Conservation (phyloP, 2,329 filamentous ascomycete genomes). For the Parastagonospora avenae region DNA sequence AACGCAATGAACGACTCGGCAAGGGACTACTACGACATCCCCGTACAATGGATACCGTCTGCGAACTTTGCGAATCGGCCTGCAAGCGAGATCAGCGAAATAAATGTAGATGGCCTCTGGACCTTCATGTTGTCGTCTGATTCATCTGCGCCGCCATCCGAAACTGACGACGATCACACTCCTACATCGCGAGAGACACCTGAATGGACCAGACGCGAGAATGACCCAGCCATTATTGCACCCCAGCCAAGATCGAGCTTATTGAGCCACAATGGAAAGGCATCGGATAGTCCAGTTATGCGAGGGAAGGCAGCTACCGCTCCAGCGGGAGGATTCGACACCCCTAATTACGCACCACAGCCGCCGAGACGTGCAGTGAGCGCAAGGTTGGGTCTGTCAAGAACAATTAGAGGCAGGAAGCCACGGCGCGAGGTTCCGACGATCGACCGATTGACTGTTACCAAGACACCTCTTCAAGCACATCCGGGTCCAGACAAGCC, state of each 20-base stretch:
- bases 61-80: conserved; percentile 31
- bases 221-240: conserved; percentile 3
- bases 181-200: conserved; percentile 2
- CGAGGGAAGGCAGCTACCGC: conserved; percentile 26
- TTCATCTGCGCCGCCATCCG: conserved; percentile 9
- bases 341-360: conserved; percentile 14
- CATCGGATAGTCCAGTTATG: conserved; percentile 13
- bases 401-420: conserved; percentile 3
- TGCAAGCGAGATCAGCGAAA: conserved; percentile 29
- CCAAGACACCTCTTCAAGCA: neutral
- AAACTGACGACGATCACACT: conserved; percentile 18
- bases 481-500: neutral
- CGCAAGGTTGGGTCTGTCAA: conserved; percentile 16
- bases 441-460: conserved; percentile 1
- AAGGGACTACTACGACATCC: conserved; percentile 29
- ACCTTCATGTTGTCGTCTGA: conserved; percentile 10
- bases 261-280: conserved; percentile 10
- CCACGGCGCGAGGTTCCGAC: conserved; percentile 6
- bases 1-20: conserved; percentile 11
- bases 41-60: conserved; percentile 23
- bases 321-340: conserved; percentile 19
- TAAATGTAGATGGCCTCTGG: conserved; percentile 16
- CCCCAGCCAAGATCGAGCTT: conserved; percentile 2
- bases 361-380: conserved; percentile 36
- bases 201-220: conserved; percentile 2